Evolutionary conservation across 2,329 filamentous ascomycete genomes (phyloP).

Genomic region (Aureobasidium musti): DNA sequence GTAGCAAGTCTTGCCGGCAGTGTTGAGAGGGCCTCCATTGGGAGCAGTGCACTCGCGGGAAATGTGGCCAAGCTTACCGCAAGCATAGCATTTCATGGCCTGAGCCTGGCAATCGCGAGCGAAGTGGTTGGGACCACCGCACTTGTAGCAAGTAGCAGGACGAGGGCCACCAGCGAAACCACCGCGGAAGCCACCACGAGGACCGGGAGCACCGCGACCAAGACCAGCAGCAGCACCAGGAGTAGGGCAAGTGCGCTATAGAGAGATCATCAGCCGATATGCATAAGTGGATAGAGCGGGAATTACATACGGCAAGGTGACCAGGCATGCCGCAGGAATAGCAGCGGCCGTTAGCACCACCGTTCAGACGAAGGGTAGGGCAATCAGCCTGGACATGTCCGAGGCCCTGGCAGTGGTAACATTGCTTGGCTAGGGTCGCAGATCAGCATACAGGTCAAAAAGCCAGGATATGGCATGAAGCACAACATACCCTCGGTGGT

Average conservation of each 20-base stretch:
- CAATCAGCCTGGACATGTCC: conserved; percentile 99
- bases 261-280: neutral
- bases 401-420: conserved; percentile 98
- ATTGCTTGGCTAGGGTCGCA: conserved; percentile 79
- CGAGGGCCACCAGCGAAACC: conserved; percentile 68
- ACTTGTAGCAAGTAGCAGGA: conserved; percentile 68
- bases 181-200: conserved; percentile 59
- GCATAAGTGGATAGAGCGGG: neutral
- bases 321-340: conserved; percentile 95
- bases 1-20: conserved; percentile 97
- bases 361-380: conserved; percentile 90
- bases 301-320: conserved; percentile 75
- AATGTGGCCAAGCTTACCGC: conserved; percentile 92
- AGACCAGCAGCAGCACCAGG: conserved; percentile 65
- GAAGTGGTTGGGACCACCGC: conserved; percentile 90
- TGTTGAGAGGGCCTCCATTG: conserved; percentile 93
- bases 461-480: neutral
- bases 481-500: conserved; percentile 77
- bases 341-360: conserved; percentile 80
- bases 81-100: conserved; percentile 98
- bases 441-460: conserved; percentile 8
- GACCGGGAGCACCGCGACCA: conserved; percentile 59
- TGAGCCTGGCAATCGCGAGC: conserved; percentile 97
- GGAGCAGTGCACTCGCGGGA: conserved; percentile 94
- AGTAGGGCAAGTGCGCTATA: conserved; percentile 77